Percentiles rank a stretch among this genome's conserved stretches.
phyloP scores from a whole-genome alignment of 345 rosid genomes.

The Sisymbrium irio region DNA sequence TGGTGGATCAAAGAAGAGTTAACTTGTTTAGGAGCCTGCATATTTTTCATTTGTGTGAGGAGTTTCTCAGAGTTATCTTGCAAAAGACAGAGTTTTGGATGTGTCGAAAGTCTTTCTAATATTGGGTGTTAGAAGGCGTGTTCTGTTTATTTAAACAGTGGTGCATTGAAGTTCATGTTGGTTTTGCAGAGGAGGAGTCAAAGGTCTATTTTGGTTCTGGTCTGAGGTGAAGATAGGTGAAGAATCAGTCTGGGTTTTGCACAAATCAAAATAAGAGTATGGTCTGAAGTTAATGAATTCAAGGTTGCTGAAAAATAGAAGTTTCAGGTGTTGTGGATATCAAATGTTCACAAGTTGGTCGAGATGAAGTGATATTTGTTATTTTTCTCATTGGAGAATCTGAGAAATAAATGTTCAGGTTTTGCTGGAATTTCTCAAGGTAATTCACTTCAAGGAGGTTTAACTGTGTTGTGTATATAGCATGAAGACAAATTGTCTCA shows the following conservation, averaged over 20 bases:
- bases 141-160: background rate
- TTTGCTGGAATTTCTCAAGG: too few species aligned
- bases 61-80: background rate
- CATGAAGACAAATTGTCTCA: background rate
- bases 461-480: background rate
- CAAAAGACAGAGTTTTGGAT: background rate
- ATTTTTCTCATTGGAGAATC: background rate
- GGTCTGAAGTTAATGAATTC: background rate
- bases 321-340: background rate
- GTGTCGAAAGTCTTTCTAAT: conserved; percentile 4
- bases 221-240: background rate
- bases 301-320: background rate
- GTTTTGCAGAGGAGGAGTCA: background rate
- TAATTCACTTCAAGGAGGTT: background rate
- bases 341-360: too few species aligned
- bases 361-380: too few species aligned
- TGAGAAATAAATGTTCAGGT: background rate
- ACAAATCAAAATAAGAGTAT: background rate
- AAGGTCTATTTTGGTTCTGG: background rate
- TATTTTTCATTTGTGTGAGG: background rate
- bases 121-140: conserved; percentile 12
- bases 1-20: background rate
- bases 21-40: background rate
- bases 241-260: background rate
- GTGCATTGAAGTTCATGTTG: background rate